Percentiles rank a stretch among this genome's conserved stretches.
These are phyloP conservation scores for Aspergillus sp. DNA, from an alignment of 2,329 filamentous ascomycete genomes.

Conservation along the genomic window DNA sequence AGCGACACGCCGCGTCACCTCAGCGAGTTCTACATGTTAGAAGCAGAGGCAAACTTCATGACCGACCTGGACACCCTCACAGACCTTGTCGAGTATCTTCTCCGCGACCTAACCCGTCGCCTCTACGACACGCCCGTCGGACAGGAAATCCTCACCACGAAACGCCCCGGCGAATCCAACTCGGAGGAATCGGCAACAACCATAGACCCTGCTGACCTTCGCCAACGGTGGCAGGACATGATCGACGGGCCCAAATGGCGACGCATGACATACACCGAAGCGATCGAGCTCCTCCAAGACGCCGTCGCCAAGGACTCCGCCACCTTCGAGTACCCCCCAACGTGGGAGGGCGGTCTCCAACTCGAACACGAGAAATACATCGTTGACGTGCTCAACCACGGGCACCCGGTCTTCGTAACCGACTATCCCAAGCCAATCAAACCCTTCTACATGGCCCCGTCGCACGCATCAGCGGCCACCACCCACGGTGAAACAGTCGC, in stretches of 20 bases:
- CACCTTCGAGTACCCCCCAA: constrained; percentile 67
- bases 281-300: constrained; percentile 67
- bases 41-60: constrained; percentile 83
- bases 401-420: constrained; percentile 81
- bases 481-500: constrained; percentile 63
- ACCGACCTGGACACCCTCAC: constrained; percentile 71
- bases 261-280: constrained; percentile 78
- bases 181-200: constrained; percentile 33
- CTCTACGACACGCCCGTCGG: constrained; percentile 55
- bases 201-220: constrained; percentile 51
- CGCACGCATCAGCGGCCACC: constrained; percentile 28
- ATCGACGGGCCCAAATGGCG: constrained; percentile 64
- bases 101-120: constrained; percentile 59
- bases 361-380: constrained; percentile 92
- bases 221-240: constrained; percentile 72
- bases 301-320: constrained; percentile 53
- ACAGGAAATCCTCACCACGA: constrained; percentile 56
- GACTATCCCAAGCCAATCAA: constrained; percentile 88
- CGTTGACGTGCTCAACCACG: constrained; percentile 65
- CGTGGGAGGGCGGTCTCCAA: constrained; percentile 74
- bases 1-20: constrained; percentile 92
- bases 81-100: constrained; percentile 75
- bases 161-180: constrained; percentile 46
- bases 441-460: constrained; percentile 83
- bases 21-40: constrained; percentile 98